These are phyloP conservation scores for Myrica gale DNA, from an alignment of 306 rosid genomes.

Conservation along the genomic window DNA sequence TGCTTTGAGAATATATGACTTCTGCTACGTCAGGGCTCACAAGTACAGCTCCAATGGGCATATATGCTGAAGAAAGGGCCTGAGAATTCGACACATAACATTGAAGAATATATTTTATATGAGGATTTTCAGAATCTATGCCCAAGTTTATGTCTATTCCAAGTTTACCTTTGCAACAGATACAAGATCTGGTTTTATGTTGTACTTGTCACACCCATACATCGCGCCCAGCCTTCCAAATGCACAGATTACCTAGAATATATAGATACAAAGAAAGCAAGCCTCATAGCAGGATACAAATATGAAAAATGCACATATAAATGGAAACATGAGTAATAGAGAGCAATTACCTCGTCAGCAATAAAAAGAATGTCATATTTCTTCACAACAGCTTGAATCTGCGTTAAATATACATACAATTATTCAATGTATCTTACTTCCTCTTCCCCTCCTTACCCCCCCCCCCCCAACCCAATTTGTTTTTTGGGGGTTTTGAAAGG, in stretches of 20 bases:
- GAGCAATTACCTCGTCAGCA: slow-evolving; percentile 74
- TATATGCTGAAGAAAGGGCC: slow-evolving; percentile 92
- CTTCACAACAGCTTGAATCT: slow-evolving; percentile 90
- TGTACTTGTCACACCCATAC: slow-evolving; percentile 89
- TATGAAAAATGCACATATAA: slow-evolving; percentile 2
- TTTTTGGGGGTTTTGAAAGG: neutral
- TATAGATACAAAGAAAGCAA: slow-evolving; percentile 26
- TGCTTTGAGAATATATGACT: slow-evolving; percentile 83
- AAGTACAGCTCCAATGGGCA: slow-evolving; percentile 91
- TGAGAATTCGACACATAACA: slow-evolving; percentile 31
- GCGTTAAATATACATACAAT: slow-evolving; percentile 21
- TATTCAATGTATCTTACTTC: neutral
- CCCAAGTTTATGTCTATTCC: slow-evolving; percentile 6
- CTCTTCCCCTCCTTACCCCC: neutral
- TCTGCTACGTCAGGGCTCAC: slow-evolving; percentile 85
- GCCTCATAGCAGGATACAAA: slow-evolving; percentile 18
- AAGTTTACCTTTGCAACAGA: slow-evolving; percentile 78
- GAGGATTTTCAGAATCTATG: slow-evolving; percentile 8
- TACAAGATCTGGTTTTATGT: slow-evolving; percentile 91
- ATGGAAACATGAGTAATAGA: slow-evolving; percentile 23
- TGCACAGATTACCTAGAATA: slow-evolving; percentile 79
- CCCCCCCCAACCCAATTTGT: neutral
- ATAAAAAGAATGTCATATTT: slow-evolving; percentile 94
- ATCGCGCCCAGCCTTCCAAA: slow-evolving; percentile 91
- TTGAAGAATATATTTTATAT: neutral